Conservation (phyloP, 805 yeast genomes). For the Scheffersomyces ergatensis region DNA sequence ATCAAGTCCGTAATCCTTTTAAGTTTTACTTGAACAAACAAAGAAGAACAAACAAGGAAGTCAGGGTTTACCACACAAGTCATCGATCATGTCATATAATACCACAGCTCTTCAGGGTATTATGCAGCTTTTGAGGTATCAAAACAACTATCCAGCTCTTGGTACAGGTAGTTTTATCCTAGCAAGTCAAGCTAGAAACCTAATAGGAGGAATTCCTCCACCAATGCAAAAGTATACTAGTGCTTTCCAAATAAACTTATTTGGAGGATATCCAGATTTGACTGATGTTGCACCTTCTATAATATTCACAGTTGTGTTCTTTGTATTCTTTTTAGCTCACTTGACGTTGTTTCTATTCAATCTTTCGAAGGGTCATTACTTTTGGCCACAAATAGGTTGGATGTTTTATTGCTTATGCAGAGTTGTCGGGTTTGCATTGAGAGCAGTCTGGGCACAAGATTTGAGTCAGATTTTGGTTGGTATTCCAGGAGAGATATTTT, state of each 20-base stretch:
- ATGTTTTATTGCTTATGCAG: slow-evolving; percentile 52
- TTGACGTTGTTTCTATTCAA: slow-evolving; percentile 46
- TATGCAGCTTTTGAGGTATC: slow-evolving; percentile 24
- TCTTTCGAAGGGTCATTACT: slow-evolving; percentile 55
- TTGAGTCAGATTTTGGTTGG: slow-evolving; percentile 47
- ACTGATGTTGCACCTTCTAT: slow-evolving; percentile 60
- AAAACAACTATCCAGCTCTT: slow-evolving; percentile 26
- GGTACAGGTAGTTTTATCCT: slow-evolving; percentile 28
- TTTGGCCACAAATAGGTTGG: slow-evolving; percentile 54
- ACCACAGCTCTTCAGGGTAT: slow-evolving; percentile 26
- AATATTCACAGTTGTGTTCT: slow-evolving; percentile 53
- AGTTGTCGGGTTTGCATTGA: slow-evolving; percentile 55
- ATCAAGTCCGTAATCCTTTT: too few species aligned
- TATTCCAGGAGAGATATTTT: slow-evolving; percentile 53
- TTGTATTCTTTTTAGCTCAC: slow-evolving; percentile 47
- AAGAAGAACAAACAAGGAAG: too few species aligned
- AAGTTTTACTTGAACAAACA: too few species aligned
- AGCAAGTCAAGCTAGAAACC: slow-evolving; percentile 25
- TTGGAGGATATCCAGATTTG: slow-evolving; percentile 58
- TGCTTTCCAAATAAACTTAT: slow-evolving; percentile 44
- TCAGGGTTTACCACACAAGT: too few species aligned
- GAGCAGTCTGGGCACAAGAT: slow-evolving; percentile 61
- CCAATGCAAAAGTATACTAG: slow-evolving; percentile 34
- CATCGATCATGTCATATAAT: slow-evolving; percentile 2
- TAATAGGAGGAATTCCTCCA: slow-evolving; percentile 42